Conservation (phyloP, 257 asterid genomes). For the Verbascum thapsus region DNA sequence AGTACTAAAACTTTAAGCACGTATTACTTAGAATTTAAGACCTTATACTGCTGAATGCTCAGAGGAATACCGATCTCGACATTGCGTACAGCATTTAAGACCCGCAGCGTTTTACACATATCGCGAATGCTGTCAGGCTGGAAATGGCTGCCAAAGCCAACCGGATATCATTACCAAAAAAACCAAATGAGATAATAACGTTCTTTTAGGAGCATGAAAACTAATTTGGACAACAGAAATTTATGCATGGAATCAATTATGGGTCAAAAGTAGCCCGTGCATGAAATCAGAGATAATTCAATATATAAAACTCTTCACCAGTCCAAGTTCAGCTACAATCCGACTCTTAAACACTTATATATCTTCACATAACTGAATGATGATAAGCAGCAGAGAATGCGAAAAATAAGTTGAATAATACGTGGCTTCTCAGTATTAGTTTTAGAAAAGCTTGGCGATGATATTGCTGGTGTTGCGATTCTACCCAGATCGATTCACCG, state of each 20-base stretch:
- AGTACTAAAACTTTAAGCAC: slow-evolving; percentile 16
- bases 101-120: slow-evolving; percentile 80
- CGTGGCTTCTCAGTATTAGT: not conserved
- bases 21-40: slow-evolving; percentile 30
- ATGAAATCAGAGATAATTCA: slow-evolving; percentile 18
- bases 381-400: slow-evolving; percentile 5
- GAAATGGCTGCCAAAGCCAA: slow-evolving; percentile 94
- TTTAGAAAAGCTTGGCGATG: not conserved
- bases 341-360: slow-evolving; percentile 7
- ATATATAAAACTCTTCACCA: slow-evolving; percentile 21
- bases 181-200: slow-evolving; percentile 59
- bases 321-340: slow-evolving; percentile 15
- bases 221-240: slow-evolving; percentile 17
- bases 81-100: slow-evolving; percentile 83
- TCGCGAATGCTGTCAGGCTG: slow-evolving; percentile 88
- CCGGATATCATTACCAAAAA: slow-evolving; percentile 80
- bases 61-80: slow-evolving; percentile 82
- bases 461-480: not conserved
- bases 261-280: slow-evolving; percentile 22
- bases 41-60: slow-evolving; percentile 96
- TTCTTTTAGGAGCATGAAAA: slow-evolving; percentile 36
- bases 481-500: too few species aligned
- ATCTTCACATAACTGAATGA: not conserved
- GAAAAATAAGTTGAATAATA: not conserved
- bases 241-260: slow-evolving; percentile 14